phyloP scores from a whole-genome alignment of 2,329 filamentous ascomycete genomes.

The Fusarium musae region DNA sequence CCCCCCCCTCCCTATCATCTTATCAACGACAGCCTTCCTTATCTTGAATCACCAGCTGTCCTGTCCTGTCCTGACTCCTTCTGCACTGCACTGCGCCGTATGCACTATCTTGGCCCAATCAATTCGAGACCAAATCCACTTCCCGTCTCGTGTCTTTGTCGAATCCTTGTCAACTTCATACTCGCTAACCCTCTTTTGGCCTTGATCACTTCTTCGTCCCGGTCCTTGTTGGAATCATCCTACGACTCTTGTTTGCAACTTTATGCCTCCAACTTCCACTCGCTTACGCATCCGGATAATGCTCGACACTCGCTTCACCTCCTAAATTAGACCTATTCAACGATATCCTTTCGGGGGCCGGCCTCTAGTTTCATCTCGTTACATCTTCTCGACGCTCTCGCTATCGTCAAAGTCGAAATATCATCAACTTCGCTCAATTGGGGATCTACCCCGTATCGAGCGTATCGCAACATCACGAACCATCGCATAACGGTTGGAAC shows the following conservation, averaged over 20 bases:
- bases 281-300: slow-evolving; percentile 33
- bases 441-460: slow-evolving; percentile 3
- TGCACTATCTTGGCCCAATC: slow-evolving; percentile 31
- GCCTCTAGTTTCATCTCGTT: slow-evolving; percentile 7
- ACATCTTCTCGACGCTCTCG: not conserved
- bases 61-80: not conserved
- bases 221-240: slow-evolving; percentile 15
- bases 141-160: slow-evolving; percentile 34
- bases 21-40: slow-evolving; percentile 17
- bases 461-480: slow-evolving; percentile 24
- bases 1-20: not conserved
- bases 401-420: slow-evolving; percentile 5
- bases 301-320: slow-evolving; percentile 39
- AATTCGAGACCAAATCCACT: slow-evolving; percentile 30
- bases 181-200: slow-evolving; percentile 34
- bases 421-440: slow-evolving; percentile 14
- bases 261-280: slow-evolving; percentile 22
- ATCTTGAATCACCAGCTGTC: slow-evolving; percentile 17
- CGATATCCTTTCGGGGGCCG: slow-evolving; percentile 2
- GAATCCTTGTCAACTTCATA: slow-evolving; percentile 27
- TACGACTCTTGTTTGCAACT: slow-evolving; percentile 22
- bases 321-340: not conserved
- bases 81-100: not conserved
- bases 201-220: not conserved
- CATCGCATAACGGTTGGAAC: slow-evolving; percentile 12